phyloP scores from a whole-genome alignment of 257 asterid species.

The Nyctanthes arbortristis region DNA sequence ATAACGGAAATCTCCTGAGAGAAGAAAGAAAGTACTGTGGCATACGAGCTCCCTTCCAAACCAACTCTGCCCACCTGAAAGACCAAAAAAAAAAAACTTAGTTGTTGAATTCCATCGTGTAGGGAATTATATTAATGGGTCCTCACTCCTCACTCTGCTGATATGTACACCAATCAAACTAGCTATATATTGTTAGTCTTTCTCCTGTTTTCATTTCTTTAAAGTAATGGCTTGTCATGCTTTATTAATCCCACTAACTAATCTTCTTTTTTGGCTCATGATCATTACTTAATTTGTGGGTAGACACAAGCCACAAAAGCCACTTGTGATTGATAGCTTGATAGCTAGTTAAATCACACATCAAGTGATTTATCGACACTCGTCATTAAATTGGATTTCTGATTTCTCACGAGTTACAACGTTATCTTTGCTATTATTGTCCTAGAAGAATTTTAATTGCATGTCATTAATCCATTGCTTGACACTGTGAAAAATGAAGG shows the following conservation, averaged over 20 bases:
- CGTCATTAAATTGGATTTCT: conserved; percentile 5
- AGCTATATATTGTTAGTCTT: too few relatives aligned
- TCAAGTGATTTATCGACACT: too few relatives aligned
- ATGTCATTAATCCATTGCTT: not conserved
- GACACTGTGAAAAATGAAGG: not conserved
- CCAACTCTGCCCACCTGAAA: conserved; percentile 18
- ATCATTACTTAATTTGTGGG: not conserved
- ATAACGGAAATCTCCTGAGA: not conserved
- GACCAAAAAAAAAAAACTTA: not conserved
- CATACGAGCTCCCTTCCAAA: conserved; percentile 50
- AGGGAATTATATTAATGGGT: not conserved
- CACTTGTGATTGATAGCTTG: conserved; percentile 24
- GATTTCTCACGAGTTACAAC: too few relatives aligned
- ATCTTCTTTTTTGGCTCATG: conserved; percentile 18
- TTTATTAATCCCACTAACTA: conserved; percentile 34
- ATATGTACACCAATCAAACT: conserved; percentile 12
- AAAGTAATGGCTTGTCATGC: conserved; percentile 26
- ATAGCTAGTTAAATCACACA: conserved; percentile 5
- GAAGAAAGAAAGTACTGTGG: conserved; percentile 6
- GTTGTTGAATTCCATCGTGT: not conserved
- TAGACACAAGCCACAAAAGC: not conserved
- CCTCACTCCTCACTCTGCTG: too few relatives aligned
- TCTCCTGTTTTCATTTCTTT: conserved; percentile 6
- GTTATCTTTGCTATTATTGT: not conserved
- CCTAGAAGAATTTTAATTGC: not conserved